Conservation (phyloP, 805 yeast genomes). For the Groenewaldozyma salmanticensis region DNA sequence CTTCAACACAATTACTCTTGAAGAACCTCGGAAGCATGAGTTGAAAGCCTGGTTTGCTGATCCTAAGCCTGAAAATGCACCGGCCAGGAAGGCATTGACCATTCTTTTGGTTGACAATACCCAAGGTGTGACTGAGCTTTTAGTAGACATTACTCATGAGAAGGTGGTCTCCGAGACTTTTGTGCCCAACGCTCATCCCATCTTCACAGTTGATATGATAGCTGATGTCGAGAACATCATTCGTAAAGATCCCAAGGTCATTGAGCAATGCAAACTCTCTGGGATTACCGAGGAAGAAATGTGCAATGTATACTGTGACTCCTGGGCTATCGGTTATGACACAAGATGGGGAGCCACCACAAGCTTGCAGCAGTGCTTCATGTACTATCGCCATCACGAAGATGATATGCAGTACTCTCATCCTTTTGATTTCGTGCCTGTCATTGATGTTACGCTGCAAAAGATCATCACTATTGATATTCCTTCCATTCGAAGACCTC, state of each 20-base stretch:
- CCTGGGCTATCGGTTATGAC: conserved; percentile 66
- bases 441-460: conserved; percentile 60
- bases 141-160: conserved; percentile 46
- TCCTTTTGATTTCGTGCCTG: conserved; percentile 76
- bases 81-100: conserved; percentile 60
- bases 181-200: conserved; percentile 60
- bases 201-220: conserved; percentile 61
- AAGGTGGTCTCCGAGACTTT: conserved; percentile 39
- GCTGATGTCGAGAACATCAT: conserved; percentile 52
- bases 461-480: conserved; percentile 68
- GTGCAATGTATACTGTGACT: conserved; percentile 53
- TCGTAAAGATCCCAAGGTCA: conserved; percentile 61
- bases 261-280: conserved; percentile 59
- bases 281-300: conserved; percentile 58
- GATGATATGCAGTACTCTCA: conserved; percentile 59
- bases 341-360: conserved; percentile 70
- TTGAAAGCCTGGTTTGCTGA: conserved; percentile 52
- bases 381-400: conserved; percentile 66
- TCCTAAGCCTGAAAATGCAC: conserved; percentile 28
- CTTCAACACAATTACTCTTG: conserved; percentile 61
- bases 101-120: conserved; percentile 51
- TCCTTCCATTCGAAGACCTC: conserved; percentile 64
- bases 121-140: conserved; percentile 62
- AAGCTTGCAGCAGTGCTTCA: conserved; percentile 71
- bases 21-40: conserved; percentile 59